Evolutionary conservation across 176 grass and related monocot genomes (phyloP), one percentile per base, ranked within the genome.

Genomic region (Ensete glaucum): DNA sequence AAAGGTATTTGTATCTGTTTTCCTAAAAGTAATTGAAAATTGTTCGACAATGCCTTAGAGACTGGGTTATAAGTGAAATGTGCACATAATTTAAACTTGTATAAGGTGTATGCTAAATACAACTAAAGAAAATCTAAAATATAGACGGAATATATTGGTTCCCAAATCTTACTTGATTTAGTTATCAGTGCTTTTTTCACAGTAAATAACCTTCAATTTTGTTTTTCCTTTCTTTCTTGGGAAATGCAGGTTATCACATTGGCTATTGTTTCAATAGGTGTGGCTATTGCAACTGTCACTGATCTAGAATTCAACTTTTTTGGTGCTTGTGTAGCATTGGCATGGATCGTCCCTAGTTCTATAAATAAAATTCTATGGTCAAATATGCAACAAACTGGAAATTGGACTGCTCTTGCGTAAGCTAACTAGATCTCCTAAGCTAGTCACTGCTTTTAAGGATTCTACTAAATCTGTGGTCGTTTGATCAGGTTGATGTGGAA

Each of bases 351-450:
- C 67, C 93, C 93, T 80, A 92, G 93, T 75, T 89, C 89, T 69
- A 71, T 96, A 85, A 96, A 96, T 82, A 96, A 96, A 84, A 96
- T 96, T 59, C 71, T 96, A 25, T 92, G 93, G 93, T 92, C 89
- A 83, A 92, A 90, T 77, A 82, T 96, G 86, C 93, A 96, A 72
- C 93, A 96, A 82, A 86, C 75, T 54, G 85, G 85, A 78, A 96
- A 92, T 74, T 96, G 93, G 93, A 92, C 89, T 74, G 93, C 93
- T 68, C 93, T 96, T 76, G 93, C 93, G 93, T 96, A 96, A 96
- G 89, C 72, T 74, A 11, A 67, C 43, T 86, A 63, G 54, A 72
- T 50, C 79, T 73, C 10, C 51, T 75, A 53, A 43, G 14, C 20
- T 78, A 20, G 14, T 87, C 13, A 77, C 77, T 65, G 7, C 11